Conservation (phyloP, 106 monocot genomes). For the Acorus gramineus region DNA sequence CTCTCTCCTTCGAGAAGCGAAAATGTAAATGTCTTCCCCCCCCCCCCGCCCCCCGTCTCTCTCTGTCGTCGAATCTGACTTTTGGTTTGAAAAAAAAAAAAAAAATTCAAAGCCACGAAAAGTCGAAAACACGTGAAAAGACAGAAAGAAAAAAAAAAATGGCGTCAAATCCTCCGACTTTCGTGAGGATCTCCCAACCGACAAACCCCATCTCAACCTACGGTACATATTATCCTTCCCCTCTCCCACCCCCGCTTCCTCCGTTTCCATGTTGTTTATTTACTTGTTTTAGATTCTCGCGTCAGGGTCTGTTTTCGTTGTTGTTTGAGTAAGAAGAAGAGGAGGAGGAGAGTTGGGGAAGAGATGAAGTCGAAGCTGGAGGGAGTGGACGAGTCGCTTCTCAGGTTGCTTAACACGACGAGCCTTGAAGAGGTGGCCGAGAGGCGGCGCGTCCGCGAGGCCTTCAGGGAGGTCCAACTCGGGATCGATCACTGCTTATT, state of each 20-base stretch:
- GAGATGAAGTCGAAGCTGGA: constrained; percentile 36
- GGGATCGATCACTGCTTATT: constrained; percentile 83
- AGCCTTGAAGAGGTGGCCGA: constrained; percentile 64
- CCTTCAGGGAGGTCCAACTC: constrained; percentile 78
- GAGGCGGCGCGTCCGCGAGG: constrained; percentile 60
- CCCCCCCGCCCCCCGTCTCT: too few species aligned
- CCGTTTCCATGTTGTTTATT: background rate
- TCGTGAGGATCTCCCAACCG: background rate
- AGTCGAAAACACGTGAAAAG: too few species aligned
- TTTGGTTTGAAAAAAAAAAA: too few species aligned
- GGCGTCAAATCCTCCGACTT: constrained; percentile 11
- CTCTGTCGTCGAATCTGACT: too few species aligned
- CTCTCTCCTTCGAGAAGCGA: too few species aligned
- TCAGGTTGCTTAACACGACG: constrained; percentile 37
- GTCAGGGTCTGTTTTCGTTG: constrained; percentile 3
- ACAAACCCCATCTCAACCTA: background rate
- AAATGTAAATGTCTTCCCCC: too few species aligned
- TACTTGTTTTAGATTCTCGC: constrained; percentile 3
- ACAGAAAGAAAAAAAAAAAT: background rate
- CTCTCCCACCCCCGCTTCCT: background rate
- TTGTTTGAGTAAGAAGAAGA: background rate
- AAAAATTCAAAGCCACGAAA: too few species aligned
- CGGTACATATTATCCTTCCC: background rate
- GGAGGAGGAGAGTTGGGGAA: background rate
- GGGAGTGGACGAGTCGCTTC: constrained; percentile 58